Conservation (phyloP, 176 grass and related monocot species). For the Tuctoria greenei region DNA sequence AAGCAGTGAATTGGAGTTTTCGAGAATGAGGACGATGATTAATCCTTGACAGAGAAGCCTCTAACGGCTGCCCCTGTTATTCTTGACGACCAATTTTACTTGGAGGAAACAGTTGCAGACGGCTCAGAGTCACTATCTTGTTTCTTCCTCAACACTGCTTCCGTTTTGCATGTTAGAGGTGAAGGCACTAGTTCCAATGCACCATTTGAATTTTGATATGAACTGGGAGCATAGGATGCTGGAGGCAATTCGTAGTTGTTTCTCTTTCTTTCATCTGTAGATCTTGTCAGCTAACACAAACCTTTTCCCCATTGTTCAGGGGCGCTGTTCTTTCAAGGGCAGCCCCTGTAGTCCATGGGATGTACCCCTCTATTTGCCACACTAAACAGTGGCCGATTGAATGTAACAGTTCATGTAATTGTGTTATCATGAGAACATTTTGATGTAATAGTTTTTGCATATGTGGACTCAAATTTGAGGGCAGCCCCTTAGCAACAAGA, state of each 20-base stretch:
- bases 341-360: neutral
- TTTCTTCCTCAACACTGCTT: neutral
- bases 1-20: constrained; percentile 57
- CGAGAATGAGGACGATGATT: constrained; percentile 20
- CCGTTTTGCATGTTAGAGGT: neutral
- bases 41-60: constrained; percentile 24
- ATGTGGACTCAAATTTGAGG: neutral
- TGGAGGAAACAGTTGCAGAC: neutral
- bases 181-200: neutral
- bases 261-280: constrained; percentile 1
- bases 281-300: neutral
- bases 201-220: neutral
- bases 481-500: neutral
- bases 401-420: neutral
- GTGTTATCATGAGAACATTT: neutral
- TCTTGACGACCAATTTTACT: neutral
- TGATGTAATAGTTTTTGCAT: neutral
- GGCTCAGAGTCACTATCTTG: neutral
- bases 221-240: neutral
- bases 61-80: neutral
- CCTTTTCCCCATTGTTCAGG: neutral
- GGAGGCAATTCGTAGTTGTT: neutral
- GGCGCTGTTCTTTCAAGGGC: neutral
- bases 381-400: neutral
- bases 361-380: neutral